Conservation (phyloP, 2,329 filamentous ascomycete species). For the Verticillium alfalfae region DNA sequence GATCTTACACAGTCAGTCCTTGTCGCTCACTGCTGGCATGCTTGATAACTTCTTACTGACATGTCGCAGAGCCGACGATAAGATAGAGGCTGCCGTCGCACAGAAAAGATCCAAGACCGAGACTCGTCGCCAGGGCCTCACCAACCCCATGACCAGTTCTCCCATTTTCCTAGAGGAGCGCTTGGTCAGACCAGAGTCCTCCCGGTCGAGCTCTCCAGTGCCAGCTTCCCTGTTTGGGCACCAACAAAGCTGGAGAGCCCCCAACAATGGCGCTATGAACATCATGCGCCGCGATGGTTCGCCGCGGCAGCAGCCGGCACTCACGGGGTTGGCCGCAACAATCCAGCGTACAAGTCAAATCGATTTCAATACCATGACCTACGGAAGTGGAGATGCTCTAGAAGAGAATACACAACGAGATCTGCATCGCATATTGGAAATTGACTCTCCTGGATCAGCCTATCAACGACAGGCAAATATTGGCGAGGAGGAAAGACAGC, state of each 20-base stretch:
- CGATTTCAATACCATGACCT: slow-evolving; percentile 11
- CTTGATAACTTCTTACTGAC: background rate
- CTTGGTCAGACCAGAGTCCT: background rate
- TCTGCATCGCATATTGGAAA: background rate
- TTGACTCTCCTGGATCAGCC: no score
- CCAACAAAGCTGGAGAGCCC: background rate
- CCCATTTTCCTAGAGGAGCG: background rate
- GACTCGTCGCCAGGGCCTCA: background rate
- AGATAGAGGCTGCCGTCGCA: background rate
- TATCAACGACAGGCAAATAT: background rate
- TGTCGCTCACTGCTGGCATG: background rate
- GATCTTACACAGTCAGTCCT: slow-evolving; percentile 20
- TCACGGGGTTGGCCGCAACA: background rate
- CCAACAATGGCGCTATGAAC: background rate
- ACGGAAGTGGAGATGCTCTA: slow-evolving; percentile 30
- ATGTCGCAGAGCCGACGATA: background rate
- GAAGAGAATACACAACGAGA: background rate
- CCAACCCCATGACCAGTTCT: background rate
- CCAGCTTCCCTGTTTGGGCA: background rate
- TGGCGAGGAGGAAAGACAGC: background rate
- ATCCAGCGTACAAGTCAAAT: slow-evolving; percentile 7
- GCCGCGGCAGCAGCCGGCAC: background rate
- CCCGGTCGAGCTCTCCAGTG: background rate
- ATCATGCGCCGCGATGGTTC: background rate
- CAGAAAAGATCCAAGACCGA: background rate